Evolutionary conservation across 805 yeast species (phyloP).

Genomic region (Millerozyma acaciae): DNA sequence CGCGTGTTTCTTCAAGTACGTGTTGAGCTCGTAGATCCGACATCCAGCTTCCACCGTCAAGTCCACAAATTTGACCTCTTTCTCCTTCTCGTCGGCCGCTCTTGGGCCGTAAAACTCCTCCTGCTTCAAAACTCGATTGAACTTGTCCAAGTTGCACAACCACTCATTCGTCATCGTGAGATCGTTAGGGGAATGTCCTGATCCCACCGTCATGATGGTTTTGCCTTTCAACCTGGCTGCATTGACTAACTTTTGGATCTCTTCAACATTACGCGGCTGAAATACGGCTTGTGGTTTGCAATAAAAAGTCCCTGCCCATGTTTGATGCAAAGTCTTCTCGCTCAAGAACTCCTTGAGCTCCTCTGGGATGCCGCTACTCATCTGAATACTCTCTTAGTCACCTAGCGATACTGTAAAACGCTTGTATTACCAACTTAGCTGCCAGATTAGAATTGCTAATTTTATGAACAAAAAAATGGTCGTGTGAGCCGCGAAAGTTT

Average conservation of each 20-base stretch:
- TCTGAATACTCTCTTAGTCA: neutral
- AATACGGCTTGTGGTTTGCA: slow-evolving; percentile 74
- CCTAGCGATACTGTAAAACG: neutral
- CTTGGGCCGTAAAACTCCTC: slow-evolving; percentile 44
- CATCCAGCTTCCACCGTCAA: slow-evolving; percentile 94
- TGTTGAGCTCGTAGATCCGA: slow-evolving; percentile 70
- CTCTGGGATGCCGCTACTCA: slow-evolving; percentile 22
- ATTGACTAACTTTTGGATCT: slow-evolving; percentile 62
- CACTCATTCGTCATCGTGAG: slow-evolving; percentile 85
- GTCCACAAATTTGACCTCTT: slow-evolving; percentile 67
- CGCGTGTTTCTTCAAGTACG: slow-evolving; percentile 55
- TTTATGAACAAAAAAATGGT: too few relatives aligned
- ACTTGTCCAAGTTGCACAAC: slow-evolving; percentile 80
- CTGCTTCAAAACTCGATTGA: slow-evolving; percentile 51
- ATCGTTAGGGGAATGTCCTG: slow-evolving; percentile 94
- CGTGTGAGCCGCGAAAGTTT: too few relatives aligned
- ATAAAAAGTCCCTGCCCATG: slow-evolving; percentile 90
- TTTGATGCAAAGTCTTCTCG: slow-evolving; percentile 46
- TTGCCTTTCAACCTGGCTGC: slow-evolving; percentile 56
- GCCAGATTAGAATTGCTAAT: too few relatives aligned
- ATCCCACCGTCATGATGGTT: slow-evolving; percentile 81
- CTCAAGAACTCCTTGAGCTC: slow-evolving; percentile 32
- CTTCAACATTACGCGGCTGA: slow-evolving; percentile 71
- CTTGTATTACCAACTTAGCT: too few relatives aligned
- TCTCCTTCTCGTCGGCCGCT: slow-evolving; percentile 10